Evolutionary conservation across 2,329 filamentous ascomycete genomes (phyloP).

Genomic region (Hortaea werneckii): DNA sequence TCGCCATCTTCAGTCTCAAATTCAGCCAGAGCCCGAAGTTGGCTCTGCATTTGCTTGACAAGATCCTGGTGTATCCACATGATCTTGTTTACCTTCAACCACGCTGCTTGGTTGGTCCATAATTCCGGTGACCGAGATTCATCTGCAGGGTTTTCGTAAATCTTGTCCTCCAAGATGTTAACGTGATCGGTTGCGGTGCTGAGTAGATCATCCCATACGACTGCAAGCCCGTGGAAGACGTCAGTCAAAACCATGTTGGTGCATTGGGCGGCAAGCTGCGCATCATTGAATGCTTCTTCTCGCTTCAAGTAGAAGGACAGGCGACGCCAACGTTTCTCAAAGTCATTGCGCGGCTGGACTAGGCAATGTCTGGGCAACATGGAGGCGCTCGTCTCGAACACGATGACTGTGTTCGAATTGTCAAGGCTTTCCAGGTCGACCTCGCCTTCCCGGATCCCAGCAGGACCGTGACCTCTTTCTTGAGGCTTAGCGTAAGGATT

Average conservation of each 20-base stretch:
- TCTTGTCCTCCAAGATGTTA: slow-evolving; percentile 40
- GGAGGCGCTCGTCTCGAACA: slow-evolving; percentile 43
- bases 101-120: slow-evolving; percentile 41
- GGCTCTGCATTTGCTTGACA: slow-evolving; percentile 35
- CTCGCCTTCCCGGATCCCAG: background rate
- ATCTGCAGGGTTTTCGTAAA: slow-evolving; percentile 45
- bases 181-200: slow-evolving; percentile 39
- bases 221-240: slow-evolving; percentile 38
- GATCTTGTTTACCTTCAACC: slow-evolving; percentile 44
- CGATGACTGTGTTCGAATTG: slow-evolving; percentile 41
- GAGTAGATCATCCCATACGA: slow-evolving; percentile 38
- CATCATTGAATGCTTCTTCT: slow-evolving; percentile 34
- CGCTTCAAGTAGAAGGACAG: slow-evolving; percentile 41
- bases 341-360: slow-evolving; percentile 39
- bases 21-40: slow-evolving; percentile 32
- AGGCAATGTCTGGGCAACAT: slow-evolving; percentile 40
- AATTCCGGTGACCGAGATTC: slow-evolving; percentile 43
- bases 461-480: background rate
- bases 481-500: slow-evolving; percentile 31
- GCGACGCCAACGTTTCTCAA: slow-evolving; percentile 44
- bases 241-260: slow-evolving; percentile 42
- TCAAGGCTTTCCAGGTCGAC: slow-evolving; percentile 27
- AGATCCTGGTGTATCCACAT: slow-evolving; percentile 41
- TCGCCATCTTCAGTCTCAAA: slow-evolving; percentile 9
- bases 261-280: slow-evolving; percentile 36